These are phyloP conservation scores for Auricularia heimuer DNA, from an alignment of 768 basidiomycete genomes.

Conservation along the genomic window DNA sequence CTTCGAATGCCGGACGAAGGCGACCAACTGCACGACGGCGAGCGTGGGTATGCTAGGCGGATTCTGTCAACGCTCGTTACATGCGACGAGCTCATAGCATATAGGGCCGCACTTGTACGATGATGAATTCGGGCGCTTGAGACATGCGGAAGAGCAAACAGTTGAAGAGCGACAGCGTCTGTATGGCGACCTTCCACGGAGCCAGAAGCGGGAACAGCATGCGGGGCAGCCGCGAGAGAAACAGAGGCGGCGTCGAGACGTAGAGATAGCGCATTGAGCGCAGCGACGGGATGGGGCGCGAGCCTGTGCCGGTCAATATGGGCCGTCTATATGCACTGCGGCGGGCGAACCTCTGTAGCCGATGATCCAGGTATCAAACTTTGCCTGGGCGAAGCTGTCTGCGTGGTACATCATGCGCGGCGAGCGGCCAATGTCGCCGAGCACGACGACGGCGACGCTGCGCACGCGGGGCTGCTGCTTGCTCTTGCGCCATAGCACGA, in stretches of 20 bases:
- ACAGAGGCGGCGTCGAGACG: slow-evolving; percentile 52
- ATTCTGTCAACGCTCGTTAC: slow-evolving; percentile 45
- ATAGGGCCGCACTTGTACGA: slow-evolving; percentile 63
- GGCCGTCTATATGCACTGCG: background rate
- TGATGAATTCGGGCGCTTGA: slow-evolving; percentile 68
- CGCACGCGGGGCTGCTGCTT: slow-evolving; percentile 30
- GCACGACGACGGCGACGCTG: slow-evolving; percentile 80
- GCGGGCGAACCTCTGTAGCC: slow-evolving; percentile 67
- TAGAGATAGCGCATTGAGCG: slow-evolving; percentile 53
- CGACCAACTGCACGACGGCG: slow-evolving; percentile 69
- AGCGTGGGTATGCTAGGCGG: slow-evolving; percentile 95
- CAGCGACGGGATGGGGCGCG: slow-evolving; percentile 66
- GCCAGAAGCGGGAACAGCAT: slow-evolving; percentile 45
- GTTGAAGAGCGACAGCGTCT: slow-evolving; percentile 52
- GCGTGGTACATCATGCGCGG: slow-evolving; percentile 99
- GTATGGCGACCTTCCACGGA: slow-evolving; percentile 70
- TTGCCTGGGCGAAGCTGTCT: slow-evolving; percentile 75
- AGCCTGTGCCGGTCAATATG: slow-evolving; percentile 36
- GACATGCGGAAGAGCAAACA: slow-evolving; percentile 51
- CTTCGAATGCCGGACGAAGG: slow-evolving; percentile 59
- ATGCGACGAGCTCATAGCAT: background rate
- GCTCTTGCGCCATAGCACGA: slow-evolving; percentile 1
- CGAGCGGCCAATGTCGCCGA: slow-evolving; percentile 92
- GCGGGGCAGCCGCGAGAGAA: slow-evolving; percentile 49
- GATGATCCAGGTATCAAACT: slow-evolving; percentile 69